Evolutionary conservation across 768 basidiomycete species (phyloP), one percentile per base, ranked within the genome.

Genomic region (Collybiopsis luxurians): DNA sequence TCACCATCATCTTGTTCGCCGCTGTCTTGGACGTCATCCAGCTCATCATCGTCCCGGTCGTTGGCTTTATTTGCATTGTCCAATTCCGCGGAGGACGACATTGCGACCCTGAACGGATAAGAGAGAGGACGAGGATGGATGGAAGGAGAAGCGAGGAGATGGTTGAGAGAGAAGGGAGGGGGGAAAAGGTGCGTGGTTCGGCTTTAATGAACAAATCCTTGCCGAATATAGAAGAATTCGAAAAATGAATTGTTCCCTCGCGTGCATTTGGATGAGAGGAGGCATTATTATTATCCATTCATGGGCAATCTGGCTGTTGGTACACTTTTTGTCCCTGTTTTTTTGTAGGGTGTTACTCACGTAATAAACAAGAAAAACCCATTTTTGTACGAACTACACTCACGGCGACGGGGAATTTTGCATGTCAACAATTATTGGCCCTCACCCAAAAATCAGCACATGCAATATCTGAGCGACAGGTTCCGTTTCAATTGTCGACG

Each of bases 161-260:
- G 60, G 64, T 60, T 62, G 66, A 67, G 67, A 69, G 64, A 69
- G 67, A 59, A 67, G 63, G 27, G 34, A 55, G 53, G 82, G 83
- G 84, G 79, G 77, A 80, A 81, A 85, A 78, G 76, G 75, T 79
- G 73, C 61, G 73, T 73, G 75, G 74, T 72, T 81, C 81, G 81
- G 83, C 84, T 89, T 90, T 89, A 87, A 84, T 83, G 81, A 84
- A 81, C 79, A 75, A 67, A 79, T 77, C 75, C 78, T 79, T 81
- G 76, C 84, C 84, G 82, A 79, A 84, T 84, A 75, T 85, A 84
- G 84, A 79, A 79, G 77, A 72, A 73, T 68, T 73, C 68, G 73
- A 73, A 76, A 38, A 76, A 73, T 79, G 78, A 55, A 83, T 84
- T 85, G 78, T 86, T 85, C 79, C 76, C 79, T 83, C 80, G 84